Evolutionary conservation across 208 protist genomes (phyloP).

Genomic region (Leishmania amazonensis): DNA sequence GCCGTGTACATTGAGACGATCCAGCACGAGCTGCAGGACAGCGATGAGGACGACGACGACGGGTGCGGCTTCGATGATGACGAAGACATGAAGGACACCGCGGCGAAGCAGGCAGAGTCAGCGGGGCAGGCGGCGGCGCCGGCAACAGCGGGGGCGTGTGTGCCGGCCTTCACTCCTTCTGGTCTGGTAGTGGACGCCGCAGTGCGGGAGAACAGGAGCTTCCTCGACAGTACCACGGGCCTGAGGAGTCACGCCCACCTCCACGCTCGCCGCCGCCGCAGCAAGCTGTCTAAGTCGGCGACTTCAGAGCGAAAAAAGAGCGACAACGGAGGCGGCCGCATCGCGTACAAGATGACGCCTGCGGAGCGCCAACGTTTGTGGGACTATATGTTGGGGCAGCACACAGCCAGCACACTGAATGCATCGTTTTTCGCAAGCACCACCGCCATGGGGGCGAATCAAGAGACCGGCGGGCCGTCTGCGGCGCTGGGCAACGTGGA

Average conservation of each 20-base stretch:
- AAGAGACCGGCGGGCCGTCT: background rate
- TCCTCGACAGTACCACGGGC: background rate
- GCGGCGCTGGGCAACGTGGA: slow-evolving; percentile 1
- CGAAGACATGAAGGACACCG: background rate
- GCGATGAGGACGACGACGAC: slow-evolving; percentile 15
- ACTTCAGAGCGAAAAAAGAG: slow-evolving; percentile 1
- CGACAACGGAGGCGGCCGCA: slow-evolving; percentile 7
- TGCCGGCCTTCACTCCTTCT: slow-evolving; percentile 7
- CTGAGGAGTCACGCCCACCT: background rate
- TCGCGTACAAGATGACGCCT: slow-evolving; percentile 27
- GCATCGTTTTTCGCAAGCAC: slow-evolving; percentile 8
- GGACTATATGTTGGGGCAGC: slow-evolving; percentile 22
- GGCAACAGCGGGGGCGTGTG: background rate
- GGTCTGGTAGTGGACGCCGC: slow-evolving; percentile 6
- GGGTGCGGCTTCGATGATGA: background rate
- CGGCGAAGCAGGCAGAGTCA: background rate
- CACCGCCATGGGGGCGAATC: slow-evolving; percentile 4
- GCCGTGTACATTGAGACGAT: slow-evolving; percentile 77
- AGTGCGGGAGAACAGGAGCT: background rate
- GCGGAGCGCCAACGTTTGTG: slow-evolving; percentile 35
- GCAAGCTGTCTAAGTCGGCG: background rate
- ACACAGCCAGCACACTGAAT: background rate
- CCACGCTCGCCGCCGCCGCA: background rate
- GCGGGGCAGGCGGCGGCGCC: background rate
- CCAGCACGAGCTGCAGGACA: slow-evolving; percentile 52